Conservation (phyloP, 2,329 filamentous ascomycete genomes). For the Aspergillus nomiae region DNA sequence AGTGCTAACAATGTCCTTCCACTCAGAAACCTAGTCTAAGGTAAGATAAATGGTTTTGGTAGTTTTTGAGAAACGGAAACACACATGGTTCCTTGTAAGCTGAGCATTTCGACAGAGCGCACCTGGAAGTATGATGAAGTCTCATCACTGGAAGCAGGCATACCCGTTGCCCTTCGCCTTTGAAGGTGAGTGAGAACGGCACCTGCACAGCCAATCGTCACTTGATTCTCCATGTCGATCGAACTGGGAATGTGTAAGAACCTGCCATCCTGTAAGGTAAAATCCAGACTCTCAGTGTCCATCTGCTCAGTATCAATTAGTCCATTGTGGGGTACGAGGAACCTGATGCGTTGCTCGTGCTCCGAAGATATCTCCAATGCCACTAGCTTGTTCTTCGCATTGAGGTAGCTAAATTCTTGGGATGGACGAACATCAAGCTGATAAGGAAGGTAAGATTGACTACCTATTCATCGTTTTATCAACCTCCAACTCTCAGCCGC, state of each 20-base stretch:
- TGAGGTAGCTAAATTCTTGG: constrained; percentile 70
- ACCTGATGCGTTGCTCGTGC: constrained; percentile 52
- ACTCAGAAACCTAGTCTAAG: constrained; percentile 70
- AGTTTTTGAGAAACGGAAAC: constrained; percentile 15
- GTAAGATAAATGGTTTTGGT: not conserved
- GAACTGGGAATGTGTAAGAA: constrained; percentile 69
- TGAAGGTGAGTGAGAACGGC: constrained; percentile 80
- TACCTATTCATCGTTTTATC: constrained; percentile 32
- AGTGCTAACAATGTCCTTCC: constrained; percentile 77
- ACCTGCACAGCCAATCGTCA: constrained; percentile 84
- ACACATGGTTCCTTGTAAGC: constrained; percentile 63
- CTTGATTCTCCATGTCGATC: constrained; percentile 71
- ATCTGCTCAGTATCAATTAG: constrained; percentile 46
- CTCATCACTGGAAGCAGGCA: constrained; percentile 63
- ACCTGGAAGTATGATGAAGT: constrained; percentile 62
- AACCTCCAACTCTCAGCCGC: not conserved
- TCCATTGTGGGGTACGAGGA: constrained; percentile 64
- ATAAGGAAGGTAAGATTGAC: constrained; percentile 59
- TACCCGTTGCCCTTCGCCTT: constrained; percentile 61
- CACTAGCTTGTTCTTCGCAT: constrained; percentile 67
- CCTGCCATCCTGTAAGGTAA: constrained; percentile 62
- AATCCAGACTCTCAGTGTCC: constrained; percentile 43
- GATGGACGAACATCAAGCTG: constrained; percentile 69
- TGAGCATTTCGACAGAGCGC: constrained; percentile 72
- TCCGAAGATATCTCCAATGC: constrained; percentile 57